phyloP scores from a whole-genome alignment of 2,329 filamentous ascomycete genomes.

The Ascochyta koolunga region DNA sequence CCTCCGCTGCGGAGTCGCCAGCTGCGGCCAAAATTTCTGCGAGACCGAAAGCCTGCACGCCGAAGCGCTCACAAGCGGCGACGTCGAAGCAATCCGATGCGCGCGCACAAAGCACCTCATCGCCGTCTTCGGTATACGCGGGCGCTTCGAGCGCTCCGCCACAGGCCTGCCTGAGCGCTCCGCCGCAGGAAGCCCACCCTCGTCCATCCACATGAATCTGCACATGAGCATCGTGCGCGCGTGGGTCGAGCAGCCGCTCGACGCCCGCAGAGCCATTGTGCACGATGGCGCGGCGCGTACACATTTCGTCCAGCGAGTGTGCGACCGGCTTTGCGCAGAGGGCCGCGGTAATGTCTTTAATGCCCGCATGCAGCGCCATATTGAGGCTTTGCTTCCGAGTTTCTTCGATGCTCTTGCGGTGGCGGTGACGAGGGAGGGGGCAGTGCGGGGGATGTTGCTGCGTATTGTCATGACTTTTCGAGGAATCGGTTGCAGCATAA shows the following conservation, averaged over 20 bases:
- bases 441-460: slow-evolving; percentile 18
- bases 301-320: slow-evolving; percentile 26
- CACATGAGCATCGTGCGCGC: slow-evolving; percentile 35
- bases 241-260: slow-evolving; percentile 23
- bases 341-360: slow-evolving; percentile 35
- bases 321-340: slow-evolving; percentile 23
- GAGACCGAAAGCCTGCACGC: background rate
- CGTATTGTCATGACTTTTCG: slow-evolving; percentile 31
- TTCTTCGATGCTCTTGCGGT: slow-evolving; percentile 31
- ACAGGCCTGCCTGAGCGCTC: slow-evolving; percentile 40
- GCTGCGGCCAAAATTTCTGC: slow-evolving; percentile 24
- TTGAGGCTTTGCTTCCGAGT: slow-evolving; percentile 29
- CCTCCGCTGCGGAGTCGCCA: slow-evolving; percentile 30
- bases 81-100: slow-evolving; percentile 20
- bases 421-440: slow-evolving; percentile 25
- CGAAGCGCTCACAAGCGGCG: background rate
- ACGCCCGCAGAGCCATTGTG: slow-evolving; percentile 12
- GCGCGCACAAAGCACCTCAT: slow-evolving; percentile 32
- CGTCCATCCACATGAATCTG: slow-evolving; percentile 33
- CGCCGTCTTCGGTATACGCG: slow-evolving; percentile 24
- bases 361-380: slow-evolving; percentile 16
- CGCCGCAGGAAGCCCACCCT: slow-evolving; percentile 23
- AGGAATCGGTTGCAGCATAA: slow-evolving; percentile 31
- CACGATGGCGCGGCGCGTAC: slow-evolving; percentile 6
- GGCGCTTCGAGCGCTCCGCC: slow-evolving; percentile 23